Base-by-base conservation (phyloP, 1,139 yeast species). In the Schizosaccharomyces versatilis region DNA sequence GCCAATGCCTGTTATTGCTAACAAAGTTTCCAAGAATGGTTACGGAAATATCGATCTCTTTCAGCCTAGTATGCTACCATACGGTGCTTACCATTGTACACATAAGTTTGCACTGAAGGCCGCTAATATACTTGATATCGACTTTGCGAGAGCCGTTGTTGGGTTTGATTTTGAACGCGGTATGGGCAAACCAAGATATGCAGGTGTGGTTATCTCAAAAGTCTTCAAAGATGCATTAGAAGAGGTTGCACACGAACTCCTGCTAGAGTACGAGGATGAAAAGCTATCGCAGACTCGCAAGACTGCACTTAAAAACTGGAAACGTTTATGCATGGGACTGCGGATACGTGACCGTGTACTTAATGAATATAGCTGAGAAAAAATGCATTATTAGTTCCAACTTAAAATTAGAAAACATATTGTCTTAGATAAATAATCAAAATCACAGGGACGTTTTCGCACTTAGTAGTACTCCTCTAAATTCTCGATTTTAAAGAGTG, bases 41-140 rank as follows among this genome's bases (percentile, higher is more conserved):
- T 86, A 72, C 64, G 94, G 94, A 0, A 86, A 88, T 60, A 76
- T 88, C 54, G 97, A 88, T 63, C 68, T 85, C 1, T 88, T 82
- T 66, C 75, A 74, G 0, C 75, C 80, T 0, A 71, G 78, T 48
- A 88, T 88, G 97, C 68, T 88, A 2, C 98, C 99, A 0, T 73
- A 70, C 36, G 88, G 90, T 24, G 94, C 84, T 1, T 74, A 69
- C n/a, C 75, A 84, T 57, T 67, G 85, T 8, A 68, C 75, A 2
- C 38, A 40, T 19, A 19, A 41, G 9, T 42, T 41, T 14, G 42
- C 51, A 36, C 55, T 47, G 7, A 19, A 40, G 44, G 14, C 48
- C 15, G 51, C 94, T 0, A 74, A 73, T 56, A 64, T 79, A 0
- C 62, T 88, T 24, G 79, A 75, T 0, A 73, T 90, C 6, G 95